A percentile compares a stretch with the other conserved stretches of the same genome.
Evolutionary conservation across 2,329 filamentous ascomycete species (phyloP).

Genomic region (Phialemoniopsis sp.): DNA sequence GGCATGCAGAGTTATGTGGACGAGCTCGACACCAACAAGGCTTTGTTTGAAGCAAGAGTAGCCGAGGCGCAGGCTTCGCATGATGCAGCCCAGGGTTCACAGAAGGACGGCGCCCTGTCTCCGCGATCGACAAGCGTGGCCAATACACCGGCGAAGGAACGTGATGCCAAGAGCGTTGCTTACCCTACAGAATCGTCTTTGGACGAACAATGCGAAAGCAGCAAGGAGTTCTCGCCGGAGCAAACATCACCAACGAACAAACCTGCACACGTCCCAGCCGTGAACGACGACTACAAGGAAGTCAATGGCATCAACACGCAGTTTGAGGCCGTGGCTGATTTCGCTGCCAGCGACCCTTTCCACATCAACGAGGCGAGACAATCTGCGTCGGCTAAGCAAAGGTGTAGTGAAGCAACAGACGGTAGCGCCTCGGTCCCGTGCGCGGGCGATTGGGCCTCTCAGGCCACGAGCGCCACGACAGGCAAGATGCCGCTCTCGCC

Average conservation of each 20-base stretch:
- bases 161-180: slow-evolving; percentile 17
- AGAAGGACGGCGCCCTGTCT: slow-evolving; percentile 37
- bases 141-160: slow-evolving; percentile 15
- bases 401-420: slow-evolving; percentile 59
- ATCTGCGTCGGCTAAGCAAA: slow-evolving; percentile 39
- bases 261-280: slow-evolving; percentile 23
- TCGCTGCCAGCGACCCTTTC: slow-evolving; percentile 47
- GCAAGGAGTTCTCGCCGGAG: slow-evolving; percentile 17
- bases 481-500: slow-evolving; percentile 62
- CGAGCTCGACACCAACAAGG: slow-evolving; percentile 75
- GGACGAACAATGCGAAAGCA: slow-evolving; percentile 7
- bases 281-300: slow-evolving; percentile 31
- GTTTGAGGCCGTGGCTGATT: slow-evolving; percentile 43
- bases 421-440: slow-evolving; percentile 50
- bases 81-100: slow-evolving; percentile 28
- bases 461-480: slow-evolving; percentile 59
- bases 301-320: slow-evolving; percentile 37
- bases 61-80: slow-evolving; percentile 55
- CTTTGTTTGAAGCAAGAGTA: slow-evolving; percentile 67
- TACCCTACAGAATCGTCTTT: slow-evolving; percentile 1
- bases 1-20: slow-evolving; percentile 79
- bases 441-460: slow-evolving; percentile 57
- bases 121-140: slow-evolving; percentile 39
- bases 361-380: slow-evolving; percentile 33
- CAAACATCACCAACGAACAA: slow-evolving; percentile 20